Evolutionary conservation across 305 asterid genomes (phyloP), one percentile per base, ranked within the genome.

Genomic region (Rubia tinctorum): DNA sequence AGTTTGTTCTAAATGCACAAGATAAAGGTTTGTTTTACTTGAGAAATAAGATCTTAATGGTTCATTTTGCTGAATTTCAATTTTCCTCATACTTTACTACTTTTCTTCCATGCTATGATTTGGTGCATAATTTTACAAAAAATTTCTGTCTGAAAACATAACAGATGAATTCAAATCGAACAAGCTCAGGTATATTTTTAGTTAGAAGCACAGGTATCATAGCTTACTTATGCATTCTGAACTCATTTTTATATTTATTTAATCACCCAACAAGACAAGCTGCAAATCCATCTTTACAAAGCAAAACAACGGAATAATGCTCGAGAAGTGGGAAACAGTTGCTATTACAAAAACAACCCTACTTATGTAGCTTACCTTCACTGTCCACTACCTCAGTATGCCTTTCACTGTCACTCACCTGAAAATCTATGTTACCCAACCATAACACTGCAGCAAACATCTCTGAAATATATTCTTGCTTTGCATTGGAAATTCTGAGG

Each of bases 401-500:
- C 80, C 86, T 88, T 84, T 87, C 97, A 56, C 82, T 78, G 89
- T 88, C 92, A 44, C 87, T 83, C 44, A 86, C 90, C 67, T 83
- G 78, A 86, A 95, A 95, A 27, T 95, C 87, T 81, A 91, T 90
- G 87, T 95, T 93, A 71, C 99, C 98, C 82, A 95, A 83, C 99
- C 99, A 95, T 83, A 95, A 80, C 76, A 95, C 92, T 66, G 97
- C 96, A 71, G 98, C 95, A 84, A 95, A 85, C 91, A 93, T 85
- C 89, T 87, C 90, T 80, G 91, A 89, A 75, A 80, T 89, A 79
- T 80, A 86, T 80, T 88, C 90, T 84, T 95, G 98, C 63, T 88
- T 90, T 75, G 89, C 92, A 81, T 86, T 83, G 84, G 86, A 76
- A 77, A 95, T 93, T 82, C 83, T 63, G 61, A 87, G 76, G 69